A percentile compares a stretch with the other conserved stretches of the same genome.
These are phyloP conservation scores for Polygonum aviculare DNA, from an alignment of 148 eudicot species.

Conservation along the genomic window DNA sequence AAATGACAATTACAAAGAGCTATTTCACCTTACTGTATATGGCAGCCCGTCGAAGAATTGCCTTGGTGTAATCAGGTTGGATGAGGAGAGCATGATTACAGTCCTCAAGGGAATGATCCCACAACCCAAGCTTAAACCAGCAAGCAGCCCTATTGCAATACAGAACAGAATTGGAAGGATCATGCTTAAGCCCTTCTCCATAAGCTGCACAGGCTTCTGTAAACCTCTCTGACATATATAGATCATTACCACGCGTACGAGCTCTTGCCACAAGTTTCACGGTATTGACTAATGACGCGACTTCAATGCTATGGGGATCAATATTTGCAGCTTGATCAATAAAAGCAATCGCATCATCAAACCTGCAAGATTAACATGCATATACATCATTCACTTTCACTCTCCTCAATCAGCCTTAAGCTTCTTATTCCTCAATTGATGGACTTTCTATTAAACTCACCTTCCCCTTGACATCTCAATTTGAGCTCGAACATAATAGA, in stretches of 20 bases:
- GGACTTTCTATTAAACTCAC: slow-evolving; percentile 30
- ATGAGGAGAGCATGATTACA: slow-evolving; percentile 70
- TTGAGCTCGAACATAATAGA: slow-evolving; percentile 62
- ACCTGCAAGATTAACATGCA: slow-evolving; percentile 49
- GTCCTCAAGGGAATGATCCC: slow-evolving; percentile 76
- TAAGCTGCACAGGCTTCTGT: slow-evolving; percentile 92
- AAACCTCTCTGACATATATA: slow-evolving; percentile 66
- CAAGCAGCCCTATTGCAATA: slow-evolving; percentile 96
- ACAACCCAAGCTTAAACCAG: slow-evolving; percentile 72
- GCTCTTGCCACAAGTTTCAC: slow-evolving; percentile 64
- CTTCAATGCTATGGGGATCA: slow-evolving; percentile 52
- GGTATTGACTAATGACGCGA: slow-evolving; percentile 42
- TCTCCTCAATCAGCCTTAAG: slow-evolving; percentile 9
- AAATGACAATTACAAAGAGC: not conserved
- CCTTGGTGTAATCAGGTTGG: slow-evolving; percentile 79
- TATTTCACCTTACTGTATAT: slow-evolving; percentile 59
- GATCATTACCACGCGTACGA: slow-evolving; percentile 85
- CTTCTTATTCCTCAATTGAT: slow-evolving; percentile 6
- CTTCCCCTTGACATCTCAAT: slow-evolving; percentile 86
- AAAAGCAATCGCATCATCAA: slow-evolving; percentile 59
- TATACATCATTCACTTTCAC: slow-evolving; percentile 29
- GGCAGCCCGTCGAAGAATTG: slow-evolving; percentile 83
- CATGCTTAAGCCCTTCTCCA: slow-evolving; percentile 74
- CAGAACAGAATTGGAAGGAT: slow-evolving; percentile 72
- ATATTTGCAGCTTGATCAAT: slow-evolving; percentile 59